phyloP scores from a whole-genome alignment of 116 monocot species.

The Cymodocea nodosa region DNA sequence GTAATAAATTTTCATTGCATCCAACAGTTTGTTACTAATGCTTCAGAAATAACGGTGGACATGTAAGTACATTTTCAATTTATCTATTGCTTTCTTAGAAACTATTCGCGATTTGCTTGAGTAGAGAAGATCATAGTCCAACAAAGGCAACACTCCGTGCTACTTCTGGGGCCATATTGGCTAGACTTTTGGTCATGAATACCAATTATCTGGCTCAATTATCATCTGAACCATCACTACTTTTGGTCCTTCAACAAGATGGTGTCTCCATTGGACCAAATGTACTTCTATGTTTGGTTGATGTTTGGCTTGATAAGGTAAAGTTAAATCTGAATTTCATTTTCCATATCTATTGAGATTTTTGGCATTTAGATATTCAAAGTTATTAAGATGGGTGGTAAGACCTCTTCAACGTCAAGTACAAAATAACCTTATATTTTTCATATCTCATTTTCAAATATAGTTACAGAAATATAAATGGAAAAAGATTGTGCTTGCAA shows the following conservation, averaged over 20 bases:
- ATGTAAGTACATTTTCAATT: not conserved
- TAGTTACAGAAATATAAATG: too few species aligned
- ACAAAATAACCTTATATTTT: too few species aligned
- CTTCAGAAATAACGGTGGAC: not conserved
- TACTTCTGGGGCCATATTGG: slow-evolving; percentile 70
- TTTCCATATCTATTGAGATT: too few species aligned
- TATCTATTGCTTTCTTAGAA: slow-evolving; percentile 36
- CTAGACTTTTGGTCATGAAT: slow-evolving; percentile 84
- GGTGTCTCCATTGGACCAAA: slow-evolving; percentile 61
- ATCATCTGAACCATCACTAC: slow-evolving; percentile 58
- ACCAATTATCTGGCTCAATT: slow-evolving; percentile 76
- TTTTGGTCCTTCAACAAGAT: slow-evolving; percentile 47
- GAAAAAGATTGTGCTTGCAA: too few species aligned
- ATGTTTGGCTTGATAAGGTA: slow-evolving; percentile 94
- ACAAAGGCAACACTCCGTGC: slow-evolving; percentile 53
- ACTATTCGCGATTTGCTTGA: slow-evolving; percentile 63
- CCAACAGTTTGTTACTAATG: slow-evolving; percentile 3
- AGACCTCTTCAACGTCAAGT: too few species aligned
- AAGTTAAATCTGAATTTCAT: not conserved
- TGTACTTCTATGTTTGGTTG: slow-evolving; percentile 74
- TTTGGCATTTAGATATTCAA: not conserved
- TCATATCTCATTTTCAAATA: too few species aligned
- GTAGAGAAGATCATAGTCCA: slow-evolving; percentile 55
- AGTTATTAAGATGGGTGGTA: too few species aligned
- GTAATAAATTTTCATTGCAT: slow-evolving; percentile 19